phyloP scores from a whole-genome alignment of 768 basidiomycete species.

The Hortiboletus flavorubellus region DNA sequence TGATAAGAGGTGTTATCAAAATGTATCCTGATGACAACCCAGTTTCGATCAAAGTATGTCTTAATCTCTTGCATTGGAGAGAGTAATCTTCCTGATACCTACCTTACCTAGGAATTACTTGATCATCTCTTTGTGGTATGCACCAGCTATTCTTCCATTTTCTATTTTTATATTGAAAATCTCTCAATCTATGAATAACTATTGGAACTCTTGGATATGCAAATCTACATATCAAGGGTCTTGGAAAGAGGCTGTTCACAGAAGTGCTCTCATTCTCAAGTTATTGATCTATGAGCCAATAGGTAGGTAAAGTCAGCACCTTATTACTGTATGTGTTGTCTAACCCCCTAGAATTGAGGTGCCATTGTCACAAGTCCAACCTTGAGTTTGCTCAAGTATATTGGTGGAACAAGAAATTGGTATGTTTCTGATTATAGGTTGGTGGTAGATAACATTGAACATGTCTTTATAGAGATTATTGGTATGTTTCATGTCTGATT shows the following conservation, averaged over 20 bases:
- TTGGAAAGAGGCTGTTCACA: conserved; percentile 94
- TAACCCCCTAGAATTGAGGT: conserved; percentile 39
- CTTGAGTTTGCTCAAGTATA: conserved; percentile 89
- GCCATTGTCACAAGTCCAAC: conserved; percentile 95
- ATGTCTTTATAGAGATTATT: conserved; percentile 52
- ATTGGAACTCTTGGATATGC: conserved; percentile 90
- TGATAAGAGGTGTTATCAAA: conserved; percentile 44
- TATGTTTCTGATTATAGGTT: conserved; percentile 28
- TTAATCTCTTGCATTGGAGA: not conserved
- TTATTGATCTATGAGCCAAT: conserved; percentile 92
- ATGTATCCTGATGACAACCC: conserved; percentile 65
- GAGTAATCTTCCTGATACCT: not conserved
- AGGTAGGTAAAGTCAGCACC: conserved; percentile 35
- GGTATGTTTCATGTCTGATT: conserved; percentile 32
- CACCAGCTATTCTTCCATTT: not conserved
- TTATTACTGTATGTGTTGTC: not conserved
- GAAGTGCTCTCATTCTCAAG: conserved; percentile 92
- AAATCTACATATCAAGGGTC: conserved; percentile 86
- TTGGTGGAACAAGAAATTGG: conserved; percentile 91
- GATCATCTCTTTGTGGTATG: conserved; percentile 53
- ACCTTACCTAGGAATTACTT: conserved; percentile 48
- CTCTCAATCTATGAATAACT: conserved; percentile 63
- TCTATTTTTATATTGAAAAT: not conserved
- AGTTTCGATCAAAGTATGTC: conserved; percentile 54
- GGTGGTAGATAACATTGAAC: not conserved